Base-by-base conservation (phyloP, 176 grass and related monocot species). In the Tillandsia fasciculata region DNA sequence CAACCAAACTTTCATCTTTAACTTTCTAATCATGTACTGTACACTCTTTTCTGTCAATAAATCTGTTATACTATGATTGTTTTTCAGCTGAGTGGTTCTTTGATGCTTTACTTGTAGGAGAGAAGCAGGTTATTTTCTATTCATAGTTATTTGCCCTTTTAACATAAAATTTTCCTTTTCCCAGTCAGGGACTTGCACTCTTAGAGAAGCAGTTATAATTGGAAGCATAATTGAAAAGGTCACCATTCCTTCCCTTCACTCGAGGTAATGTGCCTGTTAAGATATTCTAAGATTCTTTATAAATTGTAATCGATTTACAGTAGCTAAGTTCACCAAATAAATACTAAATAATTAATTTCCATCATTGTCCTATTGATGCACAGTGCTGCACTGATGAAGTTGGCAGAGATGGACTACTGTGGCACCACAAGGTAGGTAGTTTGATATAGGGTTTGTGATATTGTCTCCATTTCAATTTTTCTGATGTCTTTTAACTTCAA, bases 391-490 rank as follows among this genome's bases (percentile, higher is more conserved):
- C 76, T 97, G 66, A 87, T 90, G 89, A 90, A 90, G 77, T 53
- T 97, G 71, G 93, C 89, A 77, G 85, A 92, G 68, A 83, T 97
- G 82, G 89, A 92, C 11, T 97, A 97, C 54, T 97, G 93, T 74
- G 93, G 89, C 77, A 92, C 89, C 17, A 97, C 93, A 58, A 92
- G 93, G 93, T 96, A 76, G 79, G 72, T 1, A 20, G 20, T 71
- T 11, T n/a, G 26, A 73, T 14, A 18, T 14, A 18, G 58, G 14
- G 26, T 72, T 49, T 52, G 1, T 33, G 53, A 51, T 65, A 29
- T 2, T 29, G 28, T 54, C 23, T 23, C 20, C 63, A 50, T 12
- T 70, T 61, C 14, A 56, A 64, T 79, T 42, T 42, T 3, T 42
- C 3, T 42, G 33, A 7, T 42, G 4, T 7, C 33, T 42, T 42